Base-by-base conservation (phyloP, 257 asterid species). In the Orobanche coerulescens region DNA sequence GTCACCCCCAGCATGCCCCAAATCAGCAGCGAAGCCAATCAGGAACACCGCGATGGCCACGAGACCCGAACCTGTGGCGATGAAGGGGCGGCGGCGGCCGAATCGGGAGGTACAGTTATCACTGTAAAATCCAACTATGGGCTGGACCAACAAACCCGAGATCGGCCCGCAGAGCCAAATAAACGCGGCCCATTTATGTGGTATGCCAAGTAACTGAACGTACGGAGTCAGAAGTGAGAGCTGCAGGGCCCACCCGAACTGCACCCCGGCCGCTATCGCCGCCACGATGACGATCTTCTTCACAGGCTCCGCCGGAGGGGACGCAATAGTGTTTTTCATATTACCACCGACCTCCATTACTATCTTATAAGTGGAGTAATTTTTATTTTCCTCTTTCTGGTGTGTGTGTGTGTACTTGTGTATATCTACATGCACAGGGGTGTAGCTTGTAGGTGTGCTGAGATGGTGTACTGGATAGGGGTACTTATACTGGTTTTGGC, bases 191-290 rank as follows among this genome's bases (percentile, higher is more conserved):
- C 81, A 79, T 0, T 37, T 34, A 58, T 91, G 98, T 14, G 95
- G 86, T 9, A 91, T 79, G 1, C 97, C 97, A 7, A 91, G 64
- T 1, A 91, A 77, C 79, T 91, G 95, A 4, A 91, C 95, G 62
- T 91, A 91, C 0, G 97, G 97, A 1, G 97, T 91, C 1, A 91
- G 67, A 8, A 91, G 79, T 4, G 97, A 91, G 5, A 91, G 87
- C 65, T 91, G 97, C 4, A 91, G 72, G 8, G 97, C 96, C 97
- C 97, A 91, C 37, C 97, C 97, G 71, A 91, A 91, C 43, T 91
- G 97, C 7, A 91, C 76, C 6, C 97, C 97, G 46, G 95, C 89
- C 0, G 96, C 97, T 24, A 87, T 91, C 28, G 88, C 75, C 23
- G 97, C 95, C 58, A 91, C 97, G 13, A 83, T 55, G 7, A 81